Conservation (phyloP, 768 basidiomycete genomes). For the Russula sp. region DNA sequence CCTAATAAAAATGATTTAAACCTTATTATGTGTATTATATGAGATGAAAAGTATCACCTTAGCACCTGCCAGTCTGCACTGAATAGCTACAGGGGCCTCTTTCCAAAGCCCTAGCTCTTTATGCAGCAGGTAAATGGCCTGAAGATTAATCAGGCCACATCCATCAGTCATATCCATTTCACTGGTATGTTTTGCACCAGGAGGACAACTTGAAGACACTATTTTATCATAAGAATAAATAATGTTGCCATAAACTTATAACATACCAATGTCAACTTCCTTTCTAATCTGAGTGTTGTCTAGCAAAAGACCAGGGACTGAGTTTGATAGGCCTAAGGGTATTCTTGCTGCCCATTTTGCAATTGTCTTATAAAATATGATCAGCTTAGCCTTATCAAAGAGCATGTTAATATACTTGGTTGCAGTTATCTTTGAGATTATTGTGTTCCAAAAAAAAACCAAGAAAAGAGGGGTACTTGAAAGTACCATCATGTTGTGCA, state of each 20-base stretch:
- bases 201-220: slow-evolving; percentile 26
- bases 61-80: slow-evolving; percentile 27
- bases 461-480: slow-evolving; percentile 29
- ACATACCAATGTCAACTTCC: slow-evolving; percentile 45
- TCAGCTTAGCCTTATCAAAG: background rate
- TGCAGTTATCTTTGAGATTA: slow-evolving; percentile 36
- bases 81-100: slow-evolving; percentile 26
- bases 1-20: slow-evolving; percentile 19
- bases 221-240: background rate
- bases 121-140: slow-evolving; percentile 32
- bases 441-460: slow-evolving; percentile 54
- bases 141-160: slow-evolving; percentile 59
- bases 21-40: background rate
- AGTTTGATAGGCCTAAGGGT: slow-evolving; percentile 55
- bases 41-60: slow-evolving; percentile 22
- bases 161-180: slow-evolving; percentile 57
- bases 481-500: slow-evolving; percentile 30
- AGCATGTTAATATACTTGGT: slow-evolving; percentile 38
- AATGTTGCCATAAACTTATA: background rate
- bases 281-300: slow-evolving; percentile 31
- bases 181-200: slow-evolving; percentile 23
- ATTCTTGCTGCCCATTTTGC: slow-evolving; percentile 61
- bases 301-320: slow-evolving; percentile 47
- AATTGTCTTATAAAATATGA: slow-evolving; percentile 37
- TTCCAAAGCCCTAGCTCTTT: slow-evolving; percentile 21